Base-by-base conservation (phyloP, 2,329 filamentous ascomycete species). In the Onygena corvina region DNA sequence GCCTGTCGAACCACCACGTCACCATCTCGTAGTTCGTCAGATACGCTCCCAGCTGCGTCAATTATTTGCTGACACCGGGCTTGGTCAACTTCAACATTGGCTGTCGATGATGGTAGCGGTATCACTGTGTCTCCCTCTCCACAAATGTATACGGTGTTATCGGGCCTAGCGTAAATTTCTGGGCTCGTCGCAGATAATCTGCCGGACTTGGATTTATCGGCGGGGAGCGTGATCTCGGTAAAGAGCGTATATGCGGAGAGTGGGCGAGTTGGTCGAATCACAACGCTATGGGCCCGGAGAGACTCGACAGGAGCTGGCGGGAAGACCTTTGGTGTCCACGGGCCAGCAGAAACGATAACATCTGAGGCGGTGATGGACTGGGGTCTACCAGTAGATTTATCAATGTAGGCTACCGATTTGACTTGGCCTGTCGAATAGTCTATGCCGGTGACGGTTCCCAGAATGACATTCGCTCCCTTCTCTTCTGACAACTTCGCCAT, bases 141-240 rank as follows among this genome's bases (percentile, higher is more conserved):
- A 62, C 92, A 98, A 0, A 87, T 89, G 64, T 98, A 98, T 8
- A 94, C 83, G 63, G 94, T 89, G 49, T 84, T 78, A 62, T 87
- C 84, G 0, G 89, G 89, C 3, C 92, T 77, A 0, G 92, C 85
- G 63, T 98, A 98, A 54, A 96, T 92, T 65, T 98, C 92, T 0
- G 92, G 92, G 21, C 86, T 81, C 9, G 87, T 86, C 14, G 76
- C 76, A 23, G 80, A 75, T 51, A 73, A 57, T 3, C 72, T 69
- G 74, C 60, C 66, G 62, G 56, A 59, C 63, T 51, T 65, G 62
- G 81, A 87, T 52, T 78, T 76, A 11, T 45, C 36, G 23, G 68
- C 62, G 0, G 87, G 86, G 1, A 94, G 73, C 33, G 76, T 72
- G 54, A 98, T 90, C 56, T 87, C 81, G 1, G 89, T 95, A 64